Conservation (phyloP, 257 asterid genomes). For the Rubia yunnanensis region DNA sequence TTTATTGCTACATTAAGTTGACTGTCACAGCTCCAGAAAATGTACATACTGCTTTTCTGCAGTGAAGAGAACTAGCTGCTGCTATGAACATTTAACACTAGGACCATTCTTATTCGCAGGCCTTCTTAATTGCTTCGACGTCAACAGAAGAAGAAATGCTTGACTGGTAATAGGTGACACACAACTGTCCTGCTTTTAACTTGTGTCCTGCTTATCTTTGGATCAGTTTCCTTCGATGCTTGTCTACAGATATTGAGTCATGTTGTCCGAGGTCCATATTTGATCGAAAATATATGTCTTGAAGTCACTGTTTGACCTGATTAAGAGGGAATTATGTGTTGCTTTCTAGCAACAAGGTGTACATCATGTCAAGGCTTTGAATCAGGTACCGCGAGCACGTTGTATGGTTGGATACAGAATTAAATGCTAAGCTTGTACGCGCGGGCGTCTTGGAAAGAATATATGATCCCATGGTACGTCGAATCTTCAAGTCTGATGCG, state of each 20-base stretch:
- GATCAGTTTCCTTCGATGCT: no score
- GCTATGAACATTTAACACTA: background rate
- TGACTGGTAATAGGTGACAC: constrained; percentile 24
- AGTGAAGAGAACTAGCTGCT: no score
- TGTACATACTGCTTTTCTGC: no score
- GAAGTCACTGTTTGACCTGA: background rate
- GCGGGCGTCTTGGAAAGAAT: constrained; percentile 29
- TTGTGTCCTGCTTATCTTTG: no score
- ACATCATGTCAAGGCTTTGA: background rate
- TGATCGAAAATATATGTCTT: no score
- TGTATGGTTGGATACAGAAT: constrained; percentile 30
- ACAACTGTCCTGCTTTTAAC: background rate
- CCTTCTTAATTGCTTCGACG: constrained; percentile 39
- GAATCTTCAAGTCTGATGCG: background rate
- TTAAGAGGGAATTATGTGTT: background rate
- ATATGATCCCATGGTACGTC: constrained; percentile 32
- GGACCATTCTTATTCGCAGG: constrained; percentile 21
- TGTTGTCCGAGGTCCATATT: no score
- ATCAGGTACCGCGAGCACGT: constrained; percentile 37
- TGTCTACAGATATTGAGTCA: no score
- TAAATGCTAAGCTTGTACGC: constrained; percentile 22
- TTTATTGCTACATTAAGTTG: no score
- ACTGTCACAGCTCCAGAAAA: no score
- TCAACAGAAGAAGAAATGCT: constrained; percentile 40
- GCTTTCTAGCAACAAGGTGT: background rate